Base-by-base conservation (phyloP, 331 rosid genomes). In the Rosa hybrid region DNA sequence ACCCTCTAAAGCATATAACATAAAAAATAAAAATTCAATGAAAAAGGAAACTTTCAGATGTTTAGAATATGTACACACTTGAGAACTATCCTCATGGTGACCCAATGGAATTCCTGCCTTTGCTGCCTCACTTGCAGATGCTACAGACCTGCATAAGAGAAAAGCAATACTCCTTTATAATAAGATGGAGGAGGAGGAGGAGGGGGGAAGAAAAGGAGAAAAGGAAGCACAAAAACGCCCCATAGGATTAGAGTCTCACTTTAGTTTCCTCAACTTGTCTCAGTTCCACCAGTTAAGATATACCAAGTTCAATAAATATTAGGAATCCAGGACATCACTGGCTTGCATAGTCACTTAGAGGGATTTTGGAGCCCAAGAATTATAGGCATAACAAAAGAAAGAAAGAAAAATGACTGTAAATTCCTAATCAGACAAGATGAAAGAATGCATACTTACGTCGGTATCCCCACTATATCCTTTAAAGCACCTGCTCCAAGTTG, bases 41-140 rank as follows among this genome's bases (percentile, higher is more conserved):
- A 63, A 57, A 79, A 83, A 64, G 80, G 72, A 82, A 86, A 82
- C 20, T 25, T 85, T 77, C 79, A 71, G 62, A 63, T 39, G 51
- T 82, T 68, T 42, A 76, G 77, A 72, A 75, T 83, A 51, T 81
- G 71, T 81, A 83, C 95, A 83, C 82, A 94, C 98, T 79, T 88
- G 93, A 86, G 93, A 84, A 85, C 83, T 70, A 50, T 86, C 91
- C 71, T 87, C 89, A 84, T 87, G 85, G 80, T 86, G 76, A 82
- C 85, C 88, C 85, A 92, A 64, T 50, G 98, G 96, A 84, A 94
- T 90, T 86, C 96, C 98, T 65, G 94, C 97, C 87, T 88, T 94
- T 39, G 98, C 98, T 68, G 94, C 98, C 82, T 92, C 94, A 81
- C 89, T 92, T 23, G 96, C 97, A 88, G 93, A 89, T 78, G 87